These are phyloP conservation scores for Penicillium sp. DNA, from an alignment of 2,329 filamentous ascomycete genomes.

Conservation along the genomic window DNA sequence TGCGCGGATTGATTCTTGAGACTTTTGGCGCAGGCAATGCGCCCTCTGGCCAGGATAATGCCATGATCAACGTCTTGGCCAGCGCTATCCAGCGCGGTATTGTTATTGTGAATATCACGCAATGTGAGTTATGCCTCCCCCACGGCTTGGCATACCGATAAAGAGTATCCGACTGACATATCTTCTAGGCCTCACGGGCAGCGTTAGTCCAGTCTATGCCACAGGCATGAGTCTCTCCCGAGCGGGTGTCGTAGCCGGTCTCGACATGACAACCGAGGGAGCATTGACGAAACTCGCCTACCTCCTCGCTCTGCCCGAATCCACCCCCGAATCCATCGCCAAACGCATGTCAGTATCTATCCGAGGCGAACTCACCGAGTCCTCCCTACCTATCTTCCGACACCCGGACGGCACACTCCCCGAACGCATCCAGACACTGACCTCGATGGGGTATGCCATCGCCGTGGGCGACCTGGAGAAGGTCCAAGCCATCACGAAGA, in stretches of 20 bases:
- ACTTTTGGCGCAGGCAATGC: slow-evolving; percentile 94
- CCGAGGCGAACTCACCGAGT: slow-evolving; percentile 81
- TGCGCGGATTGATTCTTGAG: slow-evolving; percentile 80
- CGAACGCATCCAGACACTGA: slow-evolving; percentile 63
- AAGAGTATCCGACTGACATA: slow-evolving; percentile 33
- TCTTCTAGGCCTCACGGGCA: slow-evolving; percentile 56
- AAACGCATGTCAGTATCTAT: slow-evolving; percentile 71
- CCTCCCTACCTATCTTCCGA: slow-evolving; percentile 68
- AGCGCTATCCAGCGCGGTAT: slow-evolving; percentile 76
- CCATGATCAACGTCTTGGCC: slow-evolving; percentile 72
- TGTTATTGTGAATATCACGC: slow-evolving; percentile 85
- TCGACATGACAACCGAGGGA: slow-evolving; percentile 86
- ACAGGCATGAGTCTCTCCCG: slow-evolving; percentile 73
- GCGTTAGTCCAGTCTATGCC: slow-evolving; percentile 75
- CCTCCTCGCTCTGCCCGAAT: slow-evolving; percentile 66
- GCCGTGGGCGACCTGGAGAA: slow-evolving; percentile 65
- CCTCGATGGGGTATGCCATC: slow-evolving; percentile 77
- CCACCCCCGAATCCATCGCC: slow-evolving; percentile 65
- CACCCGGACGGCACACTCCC: slow-evolving; percentile 64
- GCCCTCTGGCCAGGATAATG: slow-evolving; percentile 75
- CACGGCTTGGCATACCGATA: slow-evolving; percentile 27
- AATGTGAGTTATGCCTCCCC: slow-evolving; percentile 61
- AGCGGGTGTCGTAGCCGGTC: slow-evolving; percentile 83
- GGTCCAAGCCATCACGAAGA: slow-evolving; percentile 65
- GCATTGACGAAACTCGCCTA: slow-evolving; percentile 89